These are phyloP conservation scores for Jamesozyma hellenica DNA, from an alignment of 805 yeast species.

Conservation along the genomic window DNA sequence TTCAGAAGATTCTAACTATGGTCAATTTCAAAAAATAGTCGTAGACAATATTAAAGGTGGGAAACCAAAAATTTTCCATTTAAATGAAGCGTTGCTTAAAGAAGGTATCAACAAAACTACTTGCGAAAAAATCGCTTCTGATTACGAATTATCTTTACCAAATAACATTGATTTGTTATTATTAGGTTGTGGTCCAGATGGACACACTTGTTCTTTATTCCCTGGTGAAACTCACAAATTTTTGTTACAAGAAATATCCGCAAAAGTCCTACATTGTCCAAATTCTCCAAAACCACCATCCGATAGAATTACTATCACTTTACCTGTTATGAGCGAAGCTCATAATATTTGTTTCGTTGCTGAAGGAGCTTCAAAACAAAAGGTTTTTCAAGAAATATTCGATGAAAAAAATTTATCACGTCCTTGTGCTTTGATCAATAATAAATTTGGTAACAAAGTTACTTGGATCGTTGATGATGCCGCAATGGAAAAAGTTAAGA, in stretches of 20 bases:
- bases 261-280: slow-evolving; percentile 50
- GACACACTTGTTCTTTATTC: slow-evolving; percentile 88
- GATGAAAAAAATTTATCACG: slow-evolving; percentile 37
- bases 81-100: slow-evolving; percentile 51
- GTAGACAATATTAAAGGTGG: slow-evolving; percentile 32
- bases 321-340: slow-evolving; percentile 53
- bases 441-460: slow-evolving; percentile 42
- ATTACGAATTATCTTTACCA: slow-evolving; percentile 54
- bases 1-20: slow-evolving; percentile 79
- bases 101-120: slow-evolving; percentile 41
- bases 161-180: slow-evolving; percentile 49
- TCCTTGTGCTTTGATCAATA: slow-evolving; percentile 72
- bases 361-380: slow-evolving; percentile 77
- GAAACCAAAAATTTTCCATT: slow-evolving; percentile 42
- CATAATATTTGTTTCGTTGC: slow-evolving; percentile 66
- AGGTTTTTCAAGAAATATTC: slow-evolving; percentile 62
- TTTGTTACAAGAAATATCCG: slow-evolving; percentile 39
- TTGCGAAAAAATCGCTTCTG: slow-evolving; percentile 44
- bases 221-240: slow-evolving; percentile 58
- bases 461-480: slow-evolving; percentile 76
- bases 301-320: slow-evolving; percentile 81
- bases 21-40: slow-evolving; percentile 59
- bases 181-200: slow-evolving; percentile 92
- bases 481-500: slow-evolving; percentile 42
- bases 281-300: slow-evolving; percentile 94